Evolutionary conservation across 306 rosid species (phyloP), one percentile per base, ranked within the genome.

Genomic region (Glycine tomentella): DNA sequence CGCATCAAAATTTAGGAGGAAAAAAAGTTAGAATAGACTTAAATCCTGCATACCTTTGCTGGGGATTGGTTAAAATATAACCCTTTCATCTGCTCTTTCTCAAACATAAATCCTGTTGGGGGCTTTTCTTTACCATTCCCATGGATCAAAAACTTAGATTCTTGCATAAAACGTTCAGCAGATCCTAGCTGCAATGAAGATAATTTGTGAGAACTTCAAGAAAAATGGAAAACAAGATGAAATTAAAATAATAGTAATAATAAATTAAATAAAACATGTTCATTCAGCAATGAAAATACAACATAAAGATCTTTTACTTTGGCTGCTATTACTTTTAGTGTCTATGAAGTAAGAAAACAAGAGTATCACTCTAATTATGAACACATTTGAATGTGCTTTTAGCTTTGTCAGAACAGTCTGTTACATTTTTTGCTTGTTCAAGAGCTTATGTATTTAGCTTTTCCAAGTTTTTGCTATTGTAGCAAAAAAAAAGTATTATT

Each of bases 61-160:
- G 80, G 90, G 79, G 99, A 93, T 70, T 93, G 99, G 86, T 93
- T 90, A 90, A 96, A 96, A 85, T 93, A 96, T 73, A 96, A 76
- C 76, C 97, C 98, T 82, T 92, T 96, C 97, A 90, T 93, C 86
- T 88, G 97, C 86, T 96, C 99, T 89, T 96, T 96, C 93, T 90
- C 99, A 82, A 96, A 93, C 98, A 96, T 96, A 83, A 96, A 93
- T 84, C 94, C 99, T 5, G 98, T 96, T 16, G 99, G 97, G 74
- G 91, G 88, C 82, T 93, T 81, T 64, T 90, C 97, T 80, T 90
- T 87, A 71, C 99, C 99, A 83, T 90, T 93, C 74, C 94, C 98
- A 74, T 92, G 89, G 70, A 90, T 92, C 89, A 96, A 79, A 88
- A 88, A 89, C 84, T 93, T 93, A 0, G 99, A 96, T 66, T 90